These are phyloP conservation scores for Daldinia eschscholtzii DNA, from an alignment of 2,329 filamentous ascomycete genomes.

Conservation along the genomic window DNA sequence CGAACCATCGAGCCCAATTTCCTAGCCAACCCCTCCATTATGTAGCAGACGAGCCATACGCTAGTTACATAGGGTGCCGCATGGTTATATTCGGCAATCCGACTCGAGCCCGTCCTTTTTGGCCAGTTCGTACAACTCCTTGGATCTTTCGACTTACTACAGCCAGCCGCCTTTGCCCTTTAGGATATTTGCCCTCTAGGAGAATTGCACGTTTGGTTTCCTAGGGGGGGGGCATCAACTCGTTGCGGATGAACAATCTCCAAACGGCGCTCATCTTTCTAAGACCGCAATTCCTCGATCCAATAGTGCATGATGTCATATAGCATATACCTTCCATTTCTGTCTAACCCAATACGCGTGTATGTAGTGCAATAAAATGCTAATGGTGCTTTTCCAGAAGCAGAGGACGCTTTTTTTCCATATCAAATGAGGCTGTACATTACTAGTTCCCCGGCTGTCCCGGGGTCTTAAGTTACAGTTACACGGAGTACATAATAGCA, in stretches of 20 bases:
- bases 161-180: conserved; percentile 12
- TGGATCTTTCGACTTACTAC: conserved; percentile 34
- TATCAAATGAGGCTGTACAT: background rate
- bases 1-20: conserved; percentile 33
- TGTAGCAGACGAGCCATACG: conserved; percentile 30
- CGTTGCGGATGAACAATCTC: conserved; percentile 2
- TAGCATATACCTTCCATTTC: conserved; percentile 10
- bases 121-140: conserved; percentile 3
- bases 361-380: background rate
- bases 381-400: conserved; percentile 16
- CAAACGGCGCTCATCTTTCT: conserved; percentile 10
- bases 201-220: conserved; percentile 10
- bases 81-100: conserved; percentile 39
- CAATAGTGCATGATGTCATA: conserved; percentile 30
- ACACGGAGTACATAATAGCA: background rate
- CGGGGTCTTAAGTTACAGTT: conserved; percentile 2
- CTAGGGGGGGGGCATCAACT: background rate
- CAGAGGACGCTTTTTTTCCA: conserved; percentile 13
- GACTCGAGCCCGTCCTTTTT: conserved; percentile 4
- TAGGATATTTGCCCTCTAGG: conserved; percentile 13
- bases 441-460: background rate
- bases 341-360: conserved; percentile 3
- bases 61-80: conserved; percentile 17
- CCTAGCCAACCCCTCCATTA: conserved; percentile 39
- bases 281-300: background rate